Conservation (phyloP, 2,329 filamentous ascomycete species). For the Fusarium sp. region DNA sequence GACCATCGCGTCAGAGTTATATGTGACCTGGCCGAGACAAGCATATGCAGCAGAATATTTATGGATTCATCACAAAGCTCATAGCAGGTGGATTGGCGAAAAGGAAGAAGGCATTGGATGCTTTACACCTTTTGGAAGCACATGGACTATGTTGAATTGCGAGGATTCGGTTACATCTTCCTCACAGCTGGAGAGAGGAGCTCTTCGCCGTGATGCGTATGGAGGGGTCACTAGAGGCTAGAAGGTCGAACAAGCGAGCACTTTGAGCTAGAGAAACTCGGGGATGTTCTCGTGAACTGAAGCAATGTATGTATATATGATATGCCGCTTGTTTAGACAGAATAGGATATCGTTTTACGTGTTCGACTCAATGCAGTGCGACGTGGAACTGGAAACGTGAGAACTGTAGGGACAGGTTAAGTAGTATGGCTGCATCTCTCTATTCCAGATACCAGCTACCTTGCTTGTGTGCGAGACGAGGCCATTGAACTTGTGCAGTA, state of each 20-base stretch:
- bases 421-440: no score
- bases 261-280: slow-evolving; percentile 18
- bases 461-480: no score
- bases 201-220: slow-evolving; percentile 21
- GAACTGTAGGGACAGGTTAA: no score
- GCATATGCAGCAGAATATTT: slow-evolving; percentile 18
- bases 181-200: slow-evolving; percentile 17
- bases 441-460: no score
- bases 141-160: slow-evolving; percentile 25
- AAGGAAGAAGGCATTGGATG: slow-evolving; percentile 8
- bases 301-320: slow-evolving; percentile 25
- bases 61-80: slow-evolving; percentile 20
- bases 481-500: no score
- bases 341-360: slow-evolving; percentile 14
- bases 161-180: slow-evolving; percentile 10
- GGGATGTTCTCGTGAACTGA: slow-evolving; percentile 6
- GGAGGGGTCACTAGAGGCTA: slow-evolving; percentile 37
- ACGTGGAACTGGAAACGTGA: not conserved
- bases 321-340: slow-evolving; percentile 11
- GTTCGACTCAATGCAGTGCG: slow-evolving; percentile 2
- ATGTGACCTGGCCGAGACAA: slow-evolving; percentile 11
- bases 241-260: slow-evolving; percentile 32
- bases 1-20: slow-evolving; percentile 13
- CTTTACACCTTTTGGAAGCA: slow-evolving; percentile 18
- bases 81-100: slow-evolving; percentile 15